Percentiles rank a stretch among this genome's conserved stretches.
phyloP scores from a whole-genome alignment of 2,329 filamentous ascomycete genomes.

The Fusarium nanum region DNA sequence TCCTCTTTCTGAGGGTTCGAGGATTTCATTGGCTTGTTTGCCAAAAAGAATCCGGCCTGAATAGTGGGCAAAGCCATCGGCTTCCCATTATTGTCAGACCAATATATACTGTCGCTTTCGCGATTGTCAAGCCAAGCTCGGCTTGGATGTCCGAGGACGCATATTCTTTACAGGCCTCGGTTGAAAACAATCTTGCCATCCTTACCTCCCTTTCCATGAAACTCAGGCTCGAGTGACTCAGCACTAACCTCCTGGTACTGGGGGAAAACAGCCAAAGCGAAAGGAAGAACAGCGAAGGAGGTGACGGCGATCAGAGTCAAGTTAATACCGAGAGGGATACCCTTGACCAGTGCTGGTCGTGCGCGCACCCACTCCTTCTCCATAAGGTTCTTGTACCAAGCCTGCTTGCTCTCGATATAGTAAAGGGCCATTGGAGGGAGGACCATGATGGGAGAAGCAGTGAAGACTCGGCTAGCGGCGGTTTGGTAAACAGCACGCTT shows the following conservation, averaged over 20 bases:
- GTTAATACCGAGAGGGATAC: conserved; percentile 79
- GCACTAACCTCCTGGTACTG: conserved; percentile 87
- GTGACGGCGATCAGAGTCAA: conserved; percentile 87
- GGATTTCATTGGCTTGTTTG: neutral
- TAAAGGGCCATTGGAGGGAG: conserved; percentile 89
- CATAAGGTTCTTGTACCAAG: conserved; percentile 54
- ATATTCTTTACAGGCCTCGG: conserved; percentile 77
- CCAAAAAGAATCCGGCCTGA: neutral
- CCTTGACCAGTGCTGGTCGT: conserved; percentile 72
- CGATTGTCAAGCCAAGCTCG: neutral
- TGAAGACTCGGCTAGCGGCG: conserved; percentile 89
- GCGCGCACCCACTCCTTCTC: conserved; percentile 82
- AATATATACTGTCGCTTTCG: conserved; percentile 5
- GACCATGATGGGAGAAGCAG: conserved; percentile 97
- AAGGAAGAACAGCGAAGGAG: conserved; percentile 86
- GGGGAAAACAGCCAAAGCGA: conserved; percentile 92
- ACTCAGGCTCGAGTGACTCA: conserved; percentile 83
- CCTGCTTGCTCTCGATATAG: conserved; percentile 72
- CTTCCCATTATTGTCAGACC: neutral
- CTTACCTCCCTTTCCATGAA: conserved; percentile 82
- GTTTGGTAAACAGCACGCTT: conserved; percentile 93
- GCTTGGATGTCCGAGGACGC: neutral
- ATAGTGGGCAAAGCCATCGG: neutral
- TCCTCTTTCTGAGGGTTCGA: neutral
- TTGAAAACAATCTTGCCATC: conserved; percentile 95